Evolutionary conservation across 768 basidiomycete species (phyloP), one percentile per base, ranked within the genome.

Genomic region (Termitomyces sp.): DNA sequence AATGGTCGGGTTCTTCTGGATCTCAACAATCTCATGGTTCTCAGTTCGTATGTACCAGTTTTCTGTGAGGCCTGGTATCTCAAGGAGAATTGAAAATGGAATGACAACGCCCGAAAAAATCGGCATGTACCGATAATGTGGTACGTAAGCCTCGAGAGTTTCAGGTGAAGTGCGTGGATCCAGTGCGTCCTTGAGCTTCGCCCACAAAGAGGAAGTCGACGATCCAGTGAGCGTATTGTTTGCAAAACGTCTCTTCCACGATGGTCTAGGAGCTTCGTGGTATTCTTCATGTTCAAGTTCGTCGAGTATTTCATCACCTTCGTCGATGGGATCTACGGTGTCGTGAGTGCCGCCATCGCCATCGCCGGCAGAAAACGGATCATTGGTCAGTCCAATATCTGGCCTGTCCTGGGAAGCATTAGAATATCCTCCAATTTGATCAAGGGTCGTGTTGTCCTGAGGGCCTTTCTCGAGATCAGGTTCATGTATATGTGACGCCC

Each of bases 51-150:
- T 78, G 60, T 85, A 89, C 89, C 88, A 89, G 52, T 79, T 77
- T 57, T 84, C 85, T 1, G 89, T 92, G 11, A 92, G 70, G 15
- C 87, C 86, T 0, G 91, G 91, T 30, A 94, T 89, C 63, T 88
- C 87, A 31, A 93, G 75, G n/a, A 94, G 75, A 49, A 92, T 87
- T 17, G 86, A 81, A 63, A 94, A 90, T 0, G 89, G 87, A 38
- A 89, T 82, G 58, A 84, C 67, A 41, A 87, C 74, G 19, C 85
- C 86, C 14, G 88, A 83, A 9, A 89, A 55, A 42, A 90, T 84
- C 0, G 87, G 87, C 5, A 82, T 70, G 51, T 73, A 72, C 17
- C 89, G 83, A 65, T 86, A 87, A 51, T 80, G 79, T 23, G 85
- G 84, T 31, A 79, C 64, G 55, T 75, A 78, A 0, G 65, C 54